Percentiles rank a stretch among this genome's conserved stretches.
Evolutionary conservation across 441 rosid genomes (phyloP).

Genomic region (Euphorbia schlechtendalii): DNA sequence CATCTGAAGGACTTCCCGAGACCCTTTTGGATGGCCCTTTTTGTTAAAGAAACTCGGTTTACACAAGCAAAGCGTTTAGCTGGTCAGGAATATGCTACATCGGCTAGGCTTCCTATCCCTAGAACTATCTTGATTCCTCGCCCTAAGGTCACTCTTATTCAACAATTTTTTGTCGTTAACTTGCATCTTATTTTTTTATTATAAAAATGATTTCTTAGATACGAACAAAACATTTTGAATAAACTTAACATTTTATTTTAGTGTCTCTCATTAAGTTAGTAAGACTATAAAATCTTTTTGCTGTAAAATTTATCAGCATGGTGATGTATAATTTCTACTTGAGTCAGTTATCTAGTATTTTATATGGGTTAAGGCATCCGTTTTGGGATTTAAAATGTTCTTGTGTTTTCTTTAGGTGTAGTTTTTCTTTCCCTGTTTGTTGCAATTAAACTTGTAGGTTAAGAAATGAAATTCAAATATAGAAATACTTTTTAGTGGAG

Average conservation of each 20-base stretch:
- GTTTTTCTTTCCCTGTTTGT: too few species aligned
- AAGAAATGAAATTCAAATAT: too few species aligned
- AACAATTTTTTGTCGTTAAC: not conserved
- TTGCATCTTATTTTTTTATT: slow-evolving; percentile 6
- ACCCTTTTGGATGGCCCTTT: slow-evolving; percentile 84
- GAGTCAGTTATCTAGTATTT: not conserved
- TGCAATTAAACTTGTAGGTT: too few species aligned
- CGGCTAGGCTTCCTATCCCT: slow-evolving; percentile 55
- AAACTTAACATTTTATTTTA: not conserved
- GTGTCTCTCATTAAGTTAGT: not conserved
- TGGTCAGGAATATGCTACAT: slow-evolving; percentile 75
- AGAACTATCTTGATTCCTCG: slow-evolving; percentile 82
- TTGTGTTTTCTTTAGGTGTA: too few species aligned
- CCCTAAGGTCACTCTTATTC: slow-evolving; percentile 52
- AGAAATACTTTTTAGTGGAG: too few species aligned
- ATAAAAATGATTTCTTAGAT: not conserved
- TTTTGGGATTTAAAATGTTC: not conserved
- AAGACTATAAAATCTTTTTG: not conserved
- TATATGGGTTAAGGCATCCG: not conserved
- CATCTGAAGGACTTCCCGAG: slow-evolving; percentile 61
- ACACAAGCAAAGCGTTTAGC: slow-evolving; percentile 76
- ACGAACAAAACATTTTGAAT: not conserved
- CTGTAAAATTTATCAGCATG: not conserved
- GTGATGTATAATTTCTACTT: not conserved
- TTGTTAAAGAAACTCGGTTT: slow-evolving; percentile 94